Conservation (phyloP, 2,329 filamentous ascomycete genomes). For the Monilinia fructigena region DNA sequence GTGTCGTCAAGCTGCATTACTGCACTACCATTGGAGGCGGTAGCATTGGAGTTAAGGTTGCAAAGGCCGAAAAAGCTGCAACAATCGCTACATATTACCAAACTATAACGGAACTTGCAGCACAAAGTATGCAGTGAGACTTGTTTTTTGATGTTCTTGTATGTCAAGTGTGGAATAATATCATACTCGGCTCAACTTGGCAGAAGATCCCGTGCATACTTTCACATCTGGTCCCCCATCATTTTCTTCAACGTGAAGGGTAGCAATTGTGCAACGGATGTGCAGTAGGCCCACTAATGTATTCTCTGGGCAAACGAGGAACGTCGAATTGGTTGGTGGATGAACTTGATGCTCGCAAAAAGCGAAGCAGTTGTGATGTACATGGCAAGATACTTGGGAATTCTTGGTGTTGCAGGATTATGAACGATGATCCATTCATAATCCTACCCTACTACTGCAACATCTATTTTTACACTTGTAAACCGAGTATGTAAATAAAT, state of each 20-base stretch:
- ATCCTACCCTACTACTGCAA: background rate
- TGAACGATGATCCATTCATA: slow-evolving; percentile 2
- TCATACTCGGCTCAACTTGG: slow-evolving; percentile 4
- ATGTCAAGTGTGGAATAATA: slow-evolving; percentile 8
- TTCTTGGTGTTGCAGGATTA: slow-evolving; percentile 14
- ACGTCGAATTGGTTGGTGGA: slow-evolving; percentile 12
- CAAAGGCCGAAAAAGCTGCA: background rate
- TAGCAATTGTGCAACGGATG: background rate
- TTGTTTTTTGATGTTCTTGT: slow-evolving; percentile 1
- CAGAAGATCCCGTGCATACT: slow-evolving; percentile 4
- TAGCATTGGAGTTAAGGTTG: slow-evolving; percentile 12
- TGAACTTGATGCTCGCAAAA: slow-evolving; percentile 3
- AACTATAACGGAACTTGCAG: background rate
- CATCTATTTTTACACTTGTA: background rate
- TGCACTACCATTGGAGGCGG: background rate
- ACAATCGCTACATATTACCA: slow-evolving; percentile 6
- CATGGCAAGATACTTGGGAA: slow-evolving; percentile 20
- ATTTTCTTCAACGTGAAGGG: background rate
- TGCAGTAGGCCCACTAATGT: slow-evolving; percentile 2
- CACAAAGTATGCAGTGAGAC: slow-evolving; percentile 16
- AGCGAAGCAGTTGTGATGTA: slow-evolving; percentile 7
- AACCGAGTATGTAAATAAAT: background rate
- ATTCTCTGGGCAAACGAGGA: background rate
- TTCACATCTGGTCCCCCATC: background rate
- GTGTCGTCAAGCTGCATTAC: slow-evolving; percentile 10